Base-by-base conservation (phyloP, 306 rosid genomes). In the Rosa persica region DNA sequence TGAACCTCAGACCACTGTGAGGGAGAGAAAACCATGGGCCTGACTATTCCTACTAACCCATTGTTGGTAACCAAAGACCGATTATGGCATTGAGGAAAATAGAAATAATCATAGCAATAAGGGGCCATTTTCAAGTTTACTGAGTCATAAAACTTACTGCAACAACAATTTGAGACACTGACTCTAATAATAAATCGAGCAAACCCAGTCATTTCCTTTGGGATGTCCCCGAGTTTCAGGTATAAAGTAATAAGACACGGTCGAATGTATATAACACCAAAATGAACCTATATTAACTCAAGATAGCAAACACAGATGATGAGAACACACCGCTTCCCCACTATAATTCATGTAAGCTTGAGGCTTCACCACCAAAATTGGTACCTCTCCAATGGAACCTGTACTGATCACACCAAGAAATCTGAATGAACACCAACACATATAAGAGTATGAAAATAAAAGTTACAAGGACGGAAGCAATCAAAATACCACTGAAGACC, bases 311-410 rank as follows among this genome's bases (percentile, higher is more conserved):
- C 67, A 38, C 2, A 78, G 61, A 57, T 3, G 49, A 78, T 15
- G 46, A 65, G 87, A 84, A 87, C 98, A 74, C 46, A 95, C 98
- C 85, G 98, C 87, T 86, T 95, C 98, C 52, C 98, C 98, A 55
- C 96, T 82, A 70, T 90, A 92, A 82, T 91, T 95, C 97, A 92
- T 91, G 83, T 92, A 95, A 20, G 93, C 75, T 79, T 92, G 98
- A 76, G 98, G 98, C 90, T 92, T 95, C 44, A 91, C 98, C 84
- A 91, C 78, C 89, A 95, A 84, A 89, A 95, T 77, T 1, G 98
- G 97, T 43, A 95, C 96, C 72, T 92, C 91, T 70, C 93, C 93
- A n/a, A 95, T 89, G 72, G 98, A 91, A 83, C 98, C 98, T 94
- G 89, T 64, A 83, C 85, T 77, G 78, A 78, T 79, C 82, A 87